Evolutionary conservation across 345 rosid genomes (phyloP).

Genomic region (Rhodomyrtus tomentosa): DNA sequence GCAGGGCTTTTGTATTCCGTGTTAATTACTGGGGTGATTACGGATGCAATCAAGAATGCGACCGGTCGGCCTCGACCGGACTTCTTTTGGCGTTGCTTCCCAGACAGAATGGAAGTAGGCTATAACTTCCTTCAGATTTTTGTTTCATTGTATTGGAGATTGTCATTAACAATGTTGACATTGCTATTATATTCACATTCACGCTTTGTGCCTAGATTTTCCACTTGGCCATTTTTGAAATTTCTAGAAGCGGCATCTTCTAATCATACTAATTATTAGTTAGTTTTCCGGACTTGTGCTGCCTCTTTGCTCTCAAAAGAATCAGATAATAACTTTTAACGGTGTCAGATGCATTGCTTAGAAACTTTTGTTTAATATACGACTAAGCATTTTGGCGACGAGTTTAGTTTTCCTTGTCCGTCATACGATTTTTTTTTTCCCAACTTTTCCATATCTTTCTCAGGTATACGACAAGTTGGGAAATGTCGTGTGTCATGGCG

Average conservation of each 20-base stretch:
- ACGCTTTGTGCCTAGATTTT: background rate
- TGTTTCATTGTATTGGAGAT: background rate
- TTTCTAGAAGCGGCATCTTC: background rate
- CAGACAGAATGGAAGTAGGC: slow-evolving; percentile 56
- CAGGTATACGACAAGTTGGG: slow-evolving; percentile 45
- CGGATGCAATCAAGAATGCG: slow-evolving; percentile 66
- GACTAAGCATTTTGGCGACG: background rate
- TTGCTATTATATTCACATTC: background rate
- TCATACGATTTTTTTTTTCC: background rate
- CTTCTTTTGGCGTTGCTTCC: slow-evolving; percentile 98
- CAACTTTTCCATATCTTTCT: background rate
- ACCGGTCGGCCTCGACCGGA: slow-evolving; percentile 87
- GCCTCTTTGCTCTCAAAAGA: background rate
- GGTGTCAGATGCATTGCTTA: background rate
- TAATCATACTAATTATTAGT: no score
- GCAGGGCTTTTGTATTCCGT: slow-evolving; percentile 59
- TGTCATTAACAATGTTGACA: background rate
- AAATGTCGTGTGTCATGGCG: slow-evolving; percentile 61
- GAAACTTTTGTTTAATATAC: background rate
- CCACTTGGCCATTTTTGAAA: background rate
- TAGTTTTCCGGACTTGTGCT: background rate
- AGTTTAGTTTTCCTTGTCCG: background rate
- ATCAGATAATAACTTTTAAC: background rate
- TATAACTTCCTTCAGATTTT: background rate
- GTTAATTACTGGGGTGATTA: slow-evolving; percentile 59